Percentiles rank a stretch among this genome's conserved stretches.
Evolutionary conservation across 345 rosid species (phyloP).

Genomic region (Dipteronia sinensis): DNA sequence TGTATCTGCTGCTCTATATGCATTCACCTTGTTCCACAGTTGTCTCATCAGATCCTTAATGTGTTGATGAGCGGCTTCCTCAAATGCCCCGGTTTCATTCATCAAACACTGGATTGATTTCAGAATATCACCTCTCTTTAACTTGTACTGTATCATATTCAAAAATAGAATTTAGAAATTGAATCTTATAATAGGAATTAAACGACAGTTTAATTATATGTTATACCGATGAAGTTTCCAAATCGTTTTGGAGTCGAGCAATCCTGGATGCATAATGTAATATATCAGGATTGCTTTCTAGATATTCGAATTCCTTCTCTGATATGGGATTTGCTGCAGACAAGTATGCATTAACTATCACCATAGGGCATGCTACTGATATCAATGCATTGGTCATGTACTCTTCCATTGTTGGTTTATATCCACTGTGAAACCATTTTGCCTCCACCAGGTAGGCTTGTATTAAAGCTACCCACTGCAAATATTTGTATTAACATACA

Average conservation of each 20-base stretch:
- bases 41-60: conserved; percentile 18
- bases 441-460: conserved; percentile 30
- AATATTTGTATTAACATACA: too few species aligned
- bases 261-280: neutral
- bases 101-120: conserved; percentile 41
- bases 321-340: neutral
- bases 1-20: neutral
- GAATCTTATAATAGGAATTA: conserved; percentile 13
- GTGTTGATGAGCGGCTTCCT: conserved; percentile 28
- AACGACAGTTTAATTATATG: too few species aligned
- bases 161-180: neutral
- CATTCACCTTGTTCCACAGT: conserved; percentile 30
- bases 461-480: conserved; percentile 21
- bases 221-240: conserved; percentile 16
- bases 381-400: conserved; percentile 25
- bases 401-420: conserved; percentile 18
- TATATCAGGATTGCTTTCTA: neutral
- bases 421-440: conserved; percentile 17
- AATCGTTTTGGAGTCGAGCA: neutral
- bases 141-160: conserved; percentile 20
- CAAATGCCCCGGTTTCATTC: conserved; percentile 32
- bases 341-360: neutral
- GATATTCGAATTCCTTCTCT: neutral
- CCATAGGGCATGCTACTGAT: neutral
- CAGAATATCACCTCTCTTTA: conserved; percentile 32